Evolutionary conservation across 257 asterid genomes (phyloP), one percentile per base, ranked within the genome.

Genomic region (Primulina tabacum): DNA sequence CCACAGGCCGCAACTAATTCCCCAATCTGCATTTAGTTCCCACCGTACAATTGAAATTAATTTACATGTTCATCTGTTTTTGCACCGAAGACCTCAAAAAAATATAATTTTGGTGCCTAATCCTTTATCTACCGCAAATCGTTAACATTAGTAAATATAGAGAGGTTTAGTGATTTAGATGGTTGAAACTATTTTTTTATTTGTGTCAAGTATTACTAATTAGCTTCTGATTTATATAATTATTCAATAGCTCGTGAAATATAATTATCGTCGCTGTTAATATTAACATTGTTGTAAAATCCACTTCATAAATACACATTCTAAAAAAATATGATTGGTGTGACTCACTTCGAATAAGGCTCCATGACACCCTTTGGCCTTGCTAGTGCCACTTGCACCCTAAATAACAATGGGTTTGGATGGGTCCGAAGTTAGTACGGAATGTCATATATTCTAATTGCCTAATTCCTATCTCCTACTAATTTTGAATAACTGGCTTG

Each of bases 401-500:
- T 43, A 43, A 43, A 43, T 43, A 43, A 50, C 20, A 16, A 17
- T 50, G 21, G 7, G 18, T 43, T 12, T 43, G 55, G 18, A n/a
- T 43, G 55, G 64, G 58, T 43, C 21, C 32, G 20, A 64, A 33
- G 62, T 71, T 68, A 56, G 52, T 55, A 21, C 28, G 29, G 55
- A 9, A 57, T 32, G 60, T 67, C 70, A 72, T 75, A 60, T 63
- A 60, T 63, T 33, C 7, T 33, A 33, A 33, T 33, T 33, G 6
- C 7, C 37, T 52, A 61, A 37, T 65, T 70, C 72, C 59, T 72
- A 18, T 67, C 47, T 66, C 40, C 26, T 43, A 55, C 61, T 68
- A 65, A 65, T 35, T 64, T 35, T 52, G 60, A 34, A 61, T 30
- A n/a, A 21, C 28, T 9, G 33, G 56, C 47, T 60, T 61, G n/a